Conservation (phyloP, 1,284 basidiomycete species). For the Boletellus dicymbophilus region DNA sequence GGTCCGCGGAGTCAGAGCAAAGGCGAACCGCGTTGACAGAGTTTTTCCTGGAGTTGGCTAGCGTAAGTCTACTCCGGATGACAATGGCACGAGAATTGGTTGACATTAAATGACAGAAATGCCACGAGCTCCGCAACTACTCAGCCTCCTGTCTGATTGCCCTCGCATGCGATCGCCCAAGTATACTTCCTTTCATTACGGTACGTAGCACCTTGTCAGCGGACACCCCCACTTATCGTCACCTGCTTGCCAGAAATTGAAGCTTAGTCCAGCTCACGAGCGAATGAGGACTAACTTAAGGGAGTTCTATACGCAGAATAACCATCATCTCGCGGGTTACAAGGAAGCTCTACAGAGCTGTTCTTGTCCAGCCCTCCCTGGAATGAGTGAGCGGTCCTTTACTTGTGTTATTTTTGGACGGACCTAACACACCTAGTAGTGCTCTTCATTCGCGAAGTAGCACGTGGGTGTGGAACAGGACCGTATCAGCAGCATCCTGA, state of each 20-base stretch:
- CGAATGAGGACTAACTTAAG: conserved; percentile 20
- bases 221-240: background rate
- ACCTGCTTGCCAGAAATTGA: conserved; percentile 16
- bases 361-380: conserved; percentile 36
- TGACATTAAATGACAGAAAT: conserved; percentile 37
- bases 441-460: conserved; percentile 35
- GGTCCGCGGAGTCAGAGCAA: conserved; percentile 25
- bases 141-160: conserved; percentile 41
- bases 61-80: conserved; percentile 31
- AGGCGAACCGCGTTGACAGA: conserved; percentile 31
- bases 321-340: conserved; percentile 35
- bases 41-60: conserved; percentile 45
- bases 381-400: conserved; percentile 26
- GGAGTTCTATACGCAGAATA: conserved; percentile 35
- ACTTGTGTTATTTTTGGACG: background rate
- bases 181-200: conserved; percentile 34
- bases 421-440: conserved; percentile 19
- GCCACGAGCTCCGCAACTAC: conserved; percentile 45
- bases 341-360: conserved; percentile 37
- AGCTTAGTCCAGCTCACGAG: conserved; percentile 27
- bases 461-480: conserved; percentile 34
- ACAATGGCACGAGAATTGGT: background rate
- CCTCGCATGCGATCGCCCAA: conserved; percentile 34
- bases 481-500: conserved; percentile 28
- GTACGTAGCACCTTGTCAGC: conserved; percentile 8